phyloP scores from a whole-genome alignment of 179 eudicot genomes.

The Camellia oleifera region DNA sequence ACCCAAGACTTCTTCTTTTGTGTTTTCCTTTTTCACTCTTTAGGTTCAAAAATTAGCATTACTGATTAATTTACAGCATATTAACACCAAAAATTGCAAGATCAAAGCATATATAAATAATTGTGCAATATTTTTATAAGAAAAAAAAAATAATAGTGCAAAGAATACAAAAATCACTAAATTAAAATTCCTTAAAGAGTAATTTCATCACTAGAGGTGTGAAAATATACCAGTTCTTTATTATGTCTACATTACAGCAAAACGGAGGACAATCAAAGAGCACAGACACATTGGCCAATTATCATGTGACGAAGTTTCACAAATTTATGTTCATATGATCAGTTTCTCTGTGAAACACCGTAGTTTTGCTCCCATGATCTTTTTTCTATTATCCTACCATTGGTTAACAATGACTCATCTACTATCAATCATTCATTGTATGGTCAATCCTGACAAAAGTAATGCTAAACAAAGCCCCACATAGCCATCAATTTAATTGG shows the following conservation, averaged over 20 bases:
- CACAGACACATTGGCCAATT: neutral
- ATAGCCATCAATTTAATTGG: neutral
- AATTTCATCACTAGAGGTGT: neutral
- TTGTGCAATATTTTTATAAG: too few relatives aligned
- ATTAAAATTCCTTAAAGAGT: neutral
- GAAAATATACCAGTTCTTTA: neutral
- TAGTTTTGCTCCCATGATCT: neutral
- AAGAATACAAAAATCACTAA: neutral
- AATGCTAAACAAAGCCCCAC: neutral
- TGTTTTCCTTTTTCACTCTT: neutral
- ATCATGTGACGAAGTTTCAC: neutral
- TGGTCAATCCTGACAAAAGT: neutral
- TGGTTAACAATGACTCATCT: neutral
- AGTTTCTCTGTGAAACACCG: neutral
- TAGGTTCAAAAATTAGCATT: neutral
- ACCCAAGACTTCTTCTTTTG: neutral
- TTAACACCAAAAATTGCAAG: neutral
- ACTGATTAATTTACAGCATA: neutral
- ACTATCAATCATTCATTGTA: neutral
- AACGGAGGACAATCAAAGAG: neutral
- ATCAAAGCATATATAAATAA: neutral
- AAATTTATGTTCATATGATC: neutral
- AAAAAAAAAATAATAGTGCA: too few relatives aligned
- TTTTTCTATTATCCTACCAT: neutral
- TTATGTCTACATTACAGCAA: neutral